Percentiles rank a stretch among this genome's conserved stretches.
These are phyloP conservation scores for Penicillium taxi DNA, from an alignment of 495 filamentous ascomycete species.

Conservation along the genomic window DNA sequence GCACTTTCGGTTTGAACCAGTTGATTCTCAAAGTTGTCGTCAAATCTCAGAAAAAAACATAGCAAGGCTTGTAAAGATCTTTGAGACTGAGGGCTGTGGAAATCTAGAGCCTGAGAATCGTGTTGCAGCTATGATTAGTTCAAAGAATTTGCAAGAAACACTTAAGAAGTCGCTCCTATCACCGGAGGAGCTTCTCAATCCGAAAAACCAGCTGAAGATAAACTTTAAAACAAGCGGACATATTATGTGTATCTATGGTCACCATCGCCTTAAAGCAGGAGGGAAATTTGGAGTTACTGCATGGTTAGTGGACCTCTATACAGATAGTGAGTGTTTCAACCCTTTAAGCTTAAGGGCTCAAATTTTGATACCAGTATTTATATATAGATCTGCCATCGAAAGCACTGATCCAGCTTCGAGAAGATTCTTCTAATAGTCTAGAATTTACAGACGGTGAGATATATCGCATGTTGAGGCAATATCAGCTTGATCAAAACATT, in stretches of 20 bases:
- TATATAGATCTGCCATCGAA: slow-evolving; percentile 4
- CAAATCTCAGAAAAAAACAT: slow-evolving; percentile 4
- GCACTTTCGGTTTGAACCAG: too few species aligned
- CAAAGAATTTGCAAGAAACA: slow-evolving; percentile 1
- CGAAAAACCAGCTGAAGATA: slow-evolving; percentile 2
- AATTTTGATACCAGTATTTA: not conserved
- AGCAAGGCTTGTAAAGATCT: slow-evolving; percentile 2
- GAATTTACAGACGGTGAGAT: slow-evolving; percentile 11
- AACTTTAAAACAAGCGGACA: slow-evolving; percentile 1
- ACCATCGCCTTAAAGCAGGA: slow-evolving; percentile 7
- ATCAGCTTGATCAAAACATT: slow-evolving; percentile 7
- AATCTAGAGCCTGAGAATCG: slow-evolving; percentile 9
- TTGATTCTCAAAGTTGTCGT: too few species aligned
- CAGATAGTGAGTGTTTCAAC: slow-evolving; percentile 8
- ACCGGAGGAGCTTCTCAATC: slow-evolving; percentile 3
- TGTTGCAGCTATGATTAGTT: slow-evolving; percentile 2
- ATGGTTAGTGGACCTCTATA: slow-evolving; percentile 13
- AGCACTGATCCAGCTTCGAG: slow-evolving; percentile 3
- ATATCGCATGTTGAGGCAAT: slow-evolving; percentile 8
- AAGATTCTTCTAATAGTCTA: slow-evolving; percentile 8
- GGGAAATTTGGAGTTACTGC: slow-evolving; percentile 1
- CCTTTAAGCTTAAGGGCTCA: too few species aligned
- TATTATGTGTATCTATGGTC: slow-evolving; percentile 8
- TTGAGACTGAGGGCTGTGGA: slow-evolving; percentile 9
- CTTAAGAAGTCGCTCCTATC: slow-evolving; percentile 2